phyloP scores from a whole-genome alignment of 257 asterid genomes.

The Salvia hispanica region DNA sequence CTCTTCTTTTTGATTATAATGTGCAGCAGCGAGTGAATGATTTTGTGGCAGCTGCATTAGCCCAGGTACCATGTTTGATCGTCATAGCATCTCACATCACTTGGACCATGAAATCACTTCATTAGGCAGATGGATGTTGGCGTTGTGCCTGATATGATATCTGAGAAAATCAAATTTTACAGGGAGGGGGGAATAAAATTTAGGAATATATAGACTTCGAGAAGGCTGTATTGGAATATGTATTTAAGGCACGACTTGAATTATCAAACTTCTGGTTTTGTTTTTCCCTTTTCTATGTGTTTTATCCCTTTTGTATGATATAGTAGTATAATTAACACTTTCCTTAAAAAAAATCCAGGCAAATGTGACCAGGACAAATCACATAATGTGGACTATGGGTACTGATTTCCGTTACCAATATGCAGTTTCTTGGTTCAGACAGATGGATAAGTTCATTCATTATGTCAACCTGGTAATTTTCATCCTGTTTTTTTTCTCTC shows the following conservation, averaged over 20 bases:
- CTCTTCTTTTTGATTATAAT: constrained; percentile 69
- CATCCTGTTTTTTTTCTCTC: not conserved
- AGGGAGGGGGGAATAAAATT: not conserved
- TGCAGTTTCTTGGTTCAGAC: too few species aligned
- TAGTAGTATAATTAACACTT: constrained; percentile 1
- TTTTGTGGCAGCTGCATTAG: constrained; percentile 74
- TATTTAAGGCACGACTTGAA: not conserved
- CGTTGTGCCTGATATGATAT: constrained; percentile 1
- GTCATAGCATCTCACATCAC: constrained; percentile 18
- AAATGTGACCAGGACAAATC: too few species aligned
- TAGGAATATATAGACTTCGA: constrained; percentile 18
- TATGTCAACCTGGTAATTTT: too few species aligned
- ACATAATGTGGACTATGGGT: too few species aligned
- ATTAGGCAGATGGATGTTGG: constrained; percentile 13
- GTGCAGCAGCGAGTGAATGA: constrained; percentile 75
- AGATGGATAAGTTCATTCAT: too few species aligned
- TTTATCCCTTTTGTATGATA: constrained; percentile 3
- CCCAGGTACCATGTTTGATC: constrained; percentile 51
- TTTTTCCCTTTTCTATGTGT: not conserved
- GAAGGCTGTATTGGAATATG: constrained; percentile 14
- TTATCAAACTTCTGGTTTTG: constrained; percentile 20
- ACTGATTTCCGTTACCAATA: too few species aligned
- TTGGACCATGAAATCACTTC: constrained; percentile 19
- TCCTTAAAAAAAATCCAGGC: not conserved
- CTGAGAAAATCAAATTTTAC: not conserved